Conservation (phyloP, 768 basidiomycete species). For the Suillus brevipes region DNA sequence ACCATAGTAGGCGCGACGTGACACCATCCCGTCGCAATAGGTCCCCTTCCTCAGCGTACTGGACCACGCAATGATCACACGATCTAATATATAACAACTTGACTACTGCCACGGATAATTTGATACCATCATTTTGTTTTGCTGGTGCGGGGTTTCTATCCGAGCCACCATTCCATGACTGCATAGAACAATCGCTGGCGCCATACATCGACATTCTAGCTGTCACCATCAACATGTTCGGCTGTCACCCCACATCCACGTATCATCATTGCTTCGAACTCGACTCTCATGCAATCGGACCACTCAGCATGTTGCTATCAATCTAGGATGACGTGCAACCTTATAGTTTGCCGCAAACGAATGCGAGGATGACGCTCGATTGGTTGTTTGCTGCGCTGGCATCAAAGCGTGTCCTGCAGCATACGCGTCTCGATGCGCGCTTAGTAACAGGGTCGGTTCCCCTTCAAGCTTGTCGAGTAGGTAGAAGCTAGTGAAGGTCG, state of each 20-base stretch:
- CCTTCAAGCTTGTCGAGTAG: not conserved
- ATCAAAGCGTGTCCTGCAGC: not conserved
- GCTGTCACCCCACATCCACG: not conserved
- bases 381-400: not conserved
- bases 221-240: not conserved
- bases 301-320: not conserved
- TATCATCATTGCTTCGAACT: not conserved
- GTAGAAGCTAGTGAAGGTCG: not conserved
- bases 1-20: not conserved
- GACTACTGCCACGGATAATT: conserved; percentile 2
- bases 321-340: not conserved
- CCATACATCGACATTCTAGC: not conserved
- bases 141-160: conserved; percentile 4
- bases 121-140: not conserved
- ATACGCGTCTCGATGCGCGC: not conserved
- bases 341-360: not conserved
- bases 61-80: not conserved
- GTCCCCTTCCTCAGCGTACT: not conserved
- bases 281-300: too few species aligned
- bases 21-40: not conserved
- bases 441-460: not conserved
- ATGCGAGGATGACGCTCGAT: not conserved
- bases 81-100: not conserved
- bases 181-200: not conserved
- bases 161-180: not conserved